These are phyloP conservation scores for Fusarium chaquense DNA, from an alignment of 2,329 filamentous ascomycete species.

Conservation along the genomic window DNA sequence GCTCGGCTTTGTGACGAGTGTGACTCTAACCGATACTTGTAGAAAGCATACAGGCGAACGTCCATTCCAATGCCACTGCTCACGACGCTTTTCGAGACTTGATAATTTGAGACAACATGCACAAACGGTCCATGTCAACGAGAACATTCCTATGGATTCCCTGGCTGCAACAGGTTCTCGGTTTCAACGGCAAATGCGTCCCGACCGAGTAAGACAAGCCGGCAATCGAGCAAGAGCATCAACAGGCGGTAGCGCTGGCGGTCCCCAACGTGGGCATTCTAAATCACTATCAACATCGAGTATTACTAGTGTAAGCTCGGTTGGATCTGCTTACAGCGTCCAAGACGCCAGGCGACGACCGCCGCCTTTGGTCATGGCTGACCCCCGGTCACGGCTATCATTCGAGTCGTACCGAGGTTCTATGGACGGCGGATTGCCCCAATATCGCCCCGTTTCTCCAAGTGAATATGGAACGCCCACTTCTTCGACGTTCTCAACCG, in stretches of 20 bases:
- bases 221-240: conserved; percentile 80
- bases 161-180: conserved; percentile 91
- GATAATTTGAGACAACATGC: conserved; percentile 97
- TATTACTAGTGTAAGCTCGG: conserved; percentile 79
- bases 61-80: conserved; percentile 96
- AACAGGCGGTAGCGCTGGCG: conserved; percentile 78
- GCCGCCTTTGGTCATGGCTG: conserved; percentile 85
- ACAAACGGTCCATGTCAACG: conserved; percentile 96
- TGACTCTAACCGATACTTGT: conserved; percentile 25
- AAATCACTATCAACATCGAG: conserved; percentile 90
- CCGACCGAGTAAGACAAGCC: conserved; percentile 82
- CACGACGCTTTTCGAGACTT: conserved; percentile 88
- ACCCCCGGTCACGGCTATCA: conserved; percentile 74
- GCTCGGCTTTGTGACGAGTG: background rate
- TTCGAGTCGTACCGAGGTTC: conserved; percentile 76
- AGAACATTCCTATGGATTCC: conserved; percentile 94
- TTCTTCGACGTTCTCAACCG: conserved; percentile 83
- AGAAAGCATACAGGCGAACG: conserved; percentile 98
- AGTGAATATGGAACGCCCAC: conserved; percentile 85
- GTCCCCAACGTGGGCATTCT: conserved; percentile 81
- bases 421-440: conserved; percentile 69
- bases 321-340: conserved; percentile 73
- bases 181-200: conserved; percentile 92
- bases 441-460: conserved; percentile 74
- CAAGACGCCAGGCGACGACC: conserved; percentile 78